Base-by-base conservation (phyloP, 345 rosid genomes). In the Eucalyptus marginata region DNA sequence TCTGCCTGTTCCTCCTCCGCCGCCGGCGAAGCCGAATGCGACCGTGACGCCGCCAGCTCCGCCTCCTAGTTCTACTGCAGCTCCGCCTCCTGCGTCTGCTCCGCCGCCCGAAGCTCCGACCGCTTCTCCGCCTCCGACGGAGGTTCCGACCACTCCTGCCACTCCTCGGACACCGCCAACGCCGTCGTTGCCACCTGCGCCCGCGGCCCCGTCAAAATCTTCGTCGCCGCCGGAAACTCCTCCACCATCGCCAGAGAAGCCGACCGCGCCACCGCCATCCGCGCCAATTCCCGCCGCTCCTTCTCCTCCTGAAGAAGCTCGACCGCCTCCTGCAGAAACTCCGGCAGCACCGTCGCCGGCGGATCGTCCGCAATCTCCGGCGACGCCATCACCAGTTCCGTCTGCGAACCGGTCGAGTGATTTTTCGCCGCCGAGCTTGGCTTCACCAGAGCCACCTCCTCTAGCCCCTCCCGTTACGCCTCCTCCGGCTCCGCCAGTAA, bases 361-460 rank as follows among this genome's bases (percentile, higher is more conserved):
- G 6, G 13, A 18, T 24, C 20, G 15, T 51, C 81, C 29, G 20
- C 85, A 46, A 66, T 10, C 50, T 44, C 87, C 87, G 51, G 56
- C 76, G 33, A 56, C 76, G 36, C 86, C 89, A 9, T 29, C 87
- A 8, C 5, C 47, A 20, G 46, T 10, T 3, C 47, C 64, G 44
- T 64, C 64, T 33, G 64, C 40, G 29, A 31, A 29, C 25, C 88
- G 46, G 7, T 85, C 91, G 3, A 13, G 86, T 12, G 11, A 54
- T 11, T 40, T 91, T 7, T 56, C 92, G 27, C 91, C 92, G 40
- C 81, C 93, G 7, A 29, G 76, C 8, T 43, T 36, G 80, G 33
- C 64, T 89, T 54, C 88, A 18, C 89, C 92, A 8, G 64, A 54
- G 16, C 62, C 89, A 58, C 31, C 91, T 33, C 91, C 92, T 11